phyloP scores from a whole-genome alignment of 2,329 filamentous ascomycete species.

The Fusarium pseudograminearum region DNA sequence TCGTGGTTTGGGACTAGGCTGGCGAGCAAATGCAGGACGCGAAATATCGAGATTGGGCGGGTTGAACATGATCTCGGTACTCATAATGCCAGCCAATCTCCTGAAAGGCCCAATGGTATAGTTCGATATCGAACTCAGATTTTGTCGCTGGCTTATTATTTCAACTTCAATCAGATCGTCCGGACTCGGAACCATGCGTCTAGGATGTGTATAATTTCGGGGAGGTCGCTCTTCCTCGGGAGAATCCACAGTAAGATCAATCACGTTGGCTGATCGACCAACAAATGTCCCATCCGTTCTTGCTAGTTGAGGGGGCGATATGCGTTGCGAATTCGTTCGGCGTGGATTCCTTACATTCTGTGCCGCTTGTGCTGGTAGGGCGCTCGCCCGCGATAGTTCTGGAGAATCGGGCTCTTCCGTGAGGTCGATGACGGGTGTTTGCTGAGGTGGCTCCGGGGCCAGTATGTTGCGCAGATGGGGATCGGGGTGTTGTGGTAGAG shows the following conservation, averaged over 20 bases:
- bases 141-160: conserved; percentile 42
- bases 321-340: conserved; percentile 56
- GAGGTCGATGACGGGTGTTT: conserved; percentile 60
- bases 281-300: conserved; percentile 61
- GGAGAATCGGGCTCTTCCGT: conserved; percentile 65
- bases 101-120: conserved; percentile 45
- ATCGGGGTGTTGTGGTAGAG: background rate
- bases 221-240: conserved; percentile 50
- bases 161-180: conserved; percentile 50
- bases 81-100: conserved; percentile 46
- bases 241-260: conserved; percentile 66
- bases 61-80: conserved; percentile 39
- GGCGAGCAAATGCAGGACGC: conserved; percentile 50
- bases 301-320: conserved; percentile 57
- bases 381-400: conserved; percentile 51
- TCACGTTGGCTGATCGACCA: conserved; percentile 53
- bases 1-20: conserved; percentile 57
- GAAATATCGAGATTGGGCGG: conserved; percentile 44
- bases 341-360: conserved; percentile 53
- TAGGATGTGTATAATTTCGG: conserved; percentile 32
- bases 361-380: conserved; percentile 30
- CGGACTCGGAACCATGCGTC: conserved; percentile 19
- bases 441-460: conserved; percentile 21
- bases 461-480: conserved; percentile 19
- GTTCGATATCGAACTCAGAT: conserved; percentile 35